Evolutionary conservation across 805 yeast species (phyloP), one percentile per base, ranked within the genome.

Genomic region (Pichia rugopelliculosa): DNA sequence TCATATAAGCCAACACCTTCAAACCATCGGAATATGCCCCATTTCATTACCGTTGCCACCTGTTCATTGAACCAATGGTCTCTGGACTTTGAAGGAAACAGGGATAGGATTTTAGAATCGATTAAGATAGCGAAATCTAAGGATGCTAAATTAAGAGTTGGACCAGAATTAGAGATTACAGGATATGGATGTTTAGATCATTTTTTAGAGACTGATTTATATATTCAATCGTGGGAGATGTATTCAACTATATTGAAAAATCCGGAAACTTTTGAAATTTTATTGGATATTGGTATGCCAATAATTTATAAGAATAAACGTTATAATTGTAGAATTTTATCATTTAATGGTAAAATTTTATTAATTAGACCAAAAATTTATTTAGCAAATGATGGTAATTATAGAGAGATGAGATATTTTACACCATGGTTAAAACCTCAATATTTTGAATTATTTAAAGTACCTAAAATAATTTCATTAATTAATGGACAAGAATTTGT

Each of bases 21-120:
- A 36, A 36, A 36, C 11, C 12, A 26, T 26, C 27, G 8, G 25
- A 36, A 18, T 11, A 90, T 90, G 96, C 90, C 95, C 1, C 93
- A 87, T 46, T 75, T 84, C 48, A 81, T 90, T 42, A 91, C 97
- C 0, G 71, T 91, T 34, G 90, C 98, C 1, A 90, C 98, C 1
- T 91, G 98, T 67, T 88, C 90, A 58, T 74, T 93, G 54, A 93
- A 93, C 69, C 99, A 93, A 75, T 93, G 99, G 99, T 96, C 99
- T 0, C 73, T 93, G 46, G 99, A 93, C 64, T 93, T 88, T 65
- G 98, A 91, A 65, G 99, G 99, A 6, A 93, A 93, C 66, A 75
- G 96, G 46, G 96, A 90, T 60, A 74, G 99, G 48, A 91, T 93
- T 53, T 59, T 93, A 22, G 83, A 84, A 59, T 84, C 95, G 47